Base-by-base conservation (phyloP, 805 yeast genomes). In the Kluyveromyces lactis region DNA sequence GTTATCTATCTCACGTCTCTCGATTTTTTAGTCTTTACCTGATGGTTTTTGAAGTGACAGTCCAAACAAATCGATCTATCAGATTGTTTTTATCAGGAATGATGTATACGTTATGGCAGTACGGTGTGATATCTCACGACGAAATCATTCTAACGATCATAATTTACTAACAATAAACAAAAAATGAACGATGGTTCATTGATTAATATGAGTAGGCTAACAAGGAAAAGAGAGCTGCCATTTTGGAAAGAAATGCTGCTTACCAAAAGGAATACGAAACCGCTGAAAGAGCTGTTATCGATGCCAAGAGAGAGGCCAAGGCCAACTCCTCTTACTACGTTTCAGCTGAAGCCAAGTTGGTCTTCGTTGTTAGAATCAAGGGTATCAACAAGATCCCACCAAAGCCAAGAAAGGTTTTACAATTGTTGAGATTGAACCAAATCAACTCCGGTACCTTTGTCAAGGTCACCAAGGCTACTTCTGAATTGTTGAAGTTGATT, bases 331-430 rank as follows among this genome's bases (percentile, higher is more conserved):
- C 92, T 63, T 85, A 81, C 86, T 89, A 80, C 77, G 94, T 86
- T 62, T 86, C 80, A 64, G 96, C 95, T 70, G 90, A 89, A 79
- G 79, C 81, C 64, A 87, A 86, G 73, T 82, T 89, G 64, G 95
- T 86, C 55, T 86, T 89, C 70, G 95, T 89, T 65, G 79, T 89
- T 71, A 86, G 97, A 83, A 89, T 89, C 81, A 89, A 89, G 90
- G 97, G 97, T 89, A 86, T 89, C 71, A 84, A 77, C 89, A 89
- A 87, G 83, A 86, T 89, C 62, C 85, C 96, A 66, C 96, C 97
- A 66, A 89, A 89, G 83, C 95, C 96, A 80, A 87, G 96, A 85
- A 89, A 89, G 85, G 95, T 89, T 63, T 71, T 86, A 70, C 95
- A 83, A 74, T 79, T 87, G 68, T 77, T 86, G 71, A 82, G 95